phyloP scores from a whole-genome alignment of 495 filamentous ascomycete species.

The Aspergillus baeticus region DNA sequence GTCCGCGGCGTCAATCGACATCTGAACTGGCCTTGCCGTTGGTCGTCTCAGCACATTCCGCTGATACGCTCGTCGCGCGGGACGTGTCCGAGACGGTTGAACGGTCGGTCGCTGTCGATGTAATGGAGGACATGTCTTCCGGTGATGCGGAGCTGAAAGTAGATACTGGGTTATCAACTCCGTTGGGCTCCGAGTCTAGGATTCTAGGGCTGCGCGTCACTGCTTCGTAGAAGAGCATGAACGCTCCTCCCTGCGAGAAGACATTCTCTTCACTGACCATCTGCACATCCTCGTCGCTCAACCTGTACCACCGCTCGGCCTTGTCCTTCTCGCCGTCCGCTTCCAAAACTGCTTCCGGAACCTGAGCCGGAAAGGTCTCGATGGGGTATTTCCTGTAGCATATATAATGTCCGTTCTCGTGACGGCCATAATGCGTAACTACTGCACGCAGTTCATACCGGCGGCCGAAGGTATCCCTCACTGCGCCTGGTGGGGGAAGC shows the following conservation, averaged over 20 bases:
- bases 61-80: slow-evolving; percentile 36
- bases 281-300: slow-evolving; percentile 82
- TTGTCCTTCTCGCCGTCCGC: slow-evolving; percentile 39
- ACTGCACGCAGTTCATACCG: slow-evolving; percentile 81
- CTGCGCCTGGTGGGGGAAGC: slow-evolving; percentile 52
- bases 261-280: slow-evolving; percentile 72
- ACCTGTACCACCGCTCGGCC: slow-evolving; percentile 67
- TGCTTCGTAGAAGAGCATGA: slow-evolving; percentile 94
- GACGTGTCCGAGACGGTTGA: slow-evolving; percentile 29
- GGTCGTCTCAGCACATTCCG: slow-evolving; percentile 13
- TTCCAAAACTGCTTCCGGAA: slow-evolving; percentile 37
- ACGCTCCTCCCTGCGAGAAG: slow-evolving; percentile 76
- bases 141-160: slow-evolving; percentile 24
- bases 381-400: slow-evolving; percentile 73
- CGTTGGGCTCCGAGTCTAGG: neutral
- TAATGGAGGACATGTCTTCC: slow-evolving; percentile 30
- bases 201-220: slow-evolving; percentile 4
- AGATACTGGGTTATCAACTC: slow-evolving; percentile 21
- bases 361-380: slow-evolving; percentile 30
- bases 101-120: slow-evolving; percentile 30
- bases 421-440: slow-evolving; percentile 83
- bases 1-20: slow-evolving; percentile 13
- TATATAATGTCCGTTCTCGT: slow-evolving; percentile 95
- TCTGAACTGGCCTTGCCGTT: slow-evolving; percentile 10
- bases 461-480: slow-evolving; percentile 40